Evolutionary conservation across 106 monocot genomes (phyloP).

Genomic region (Allium fistulosum): DNA sequence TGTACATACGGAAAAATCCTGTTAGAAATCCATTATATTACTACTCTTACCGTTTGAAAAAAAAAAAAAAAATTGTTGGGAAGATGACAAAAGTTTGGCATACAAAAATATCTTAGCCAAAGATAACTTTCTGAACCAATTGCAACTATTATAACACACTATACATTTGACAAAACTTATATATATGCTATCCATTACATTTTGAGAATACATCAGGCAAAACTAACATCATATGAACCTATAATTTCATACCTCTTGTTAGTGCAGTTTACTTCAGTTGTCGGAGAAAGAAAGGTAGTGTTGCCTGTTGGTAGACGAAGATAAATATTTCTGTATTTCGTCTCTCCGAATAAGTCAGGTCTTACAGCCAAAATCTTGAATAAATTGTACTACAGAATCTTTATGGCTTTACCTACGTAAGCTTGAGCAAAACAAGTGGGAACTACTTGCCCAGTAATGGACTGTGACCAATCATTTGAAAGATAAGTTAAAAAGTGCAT

Average conservation of each 20-base stretch:
- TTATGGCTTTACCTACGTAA: neutral
- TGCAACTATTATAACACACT: neutral
- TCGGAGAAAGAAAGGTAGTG: slow-evolving; percentile 36
- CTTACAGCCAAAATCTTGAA: neutral
- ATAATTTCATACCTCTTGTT: slow-evolving; percentile 26
- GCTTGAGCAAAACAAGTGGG: neutral
- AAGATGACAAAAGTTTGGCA: no score
- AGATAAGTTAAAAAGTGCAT: neutral
- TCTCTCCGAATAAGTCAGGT: neutral
- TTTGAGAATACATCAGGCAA: neutral
- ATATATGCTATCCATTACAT: neutral
- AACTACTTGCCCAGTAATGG: neutral
- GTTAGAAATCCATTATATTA: no score
- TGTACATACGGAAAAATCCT: no score
- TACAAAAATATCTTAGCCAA: neutral
- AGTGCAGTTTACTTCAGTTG: slow-evolving; percentile 40
- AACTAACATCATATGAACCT: neutral
- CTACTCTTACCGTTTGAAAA: no score
- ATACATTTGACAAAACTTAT: no score
- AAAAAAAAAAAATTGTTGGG: no score
- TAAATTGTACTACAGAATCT: neutral
- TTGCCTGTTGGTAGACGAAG: slow-evolving; percentile 39
- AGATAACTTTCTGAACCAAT: neutral
- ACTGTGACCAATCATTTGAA: neutral
- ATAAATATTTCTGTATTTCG: neutral